Evolutionary conservation across 768 basidiomycete genomes (phyloP).

Genomic region (Collybia sp.): DNA sequence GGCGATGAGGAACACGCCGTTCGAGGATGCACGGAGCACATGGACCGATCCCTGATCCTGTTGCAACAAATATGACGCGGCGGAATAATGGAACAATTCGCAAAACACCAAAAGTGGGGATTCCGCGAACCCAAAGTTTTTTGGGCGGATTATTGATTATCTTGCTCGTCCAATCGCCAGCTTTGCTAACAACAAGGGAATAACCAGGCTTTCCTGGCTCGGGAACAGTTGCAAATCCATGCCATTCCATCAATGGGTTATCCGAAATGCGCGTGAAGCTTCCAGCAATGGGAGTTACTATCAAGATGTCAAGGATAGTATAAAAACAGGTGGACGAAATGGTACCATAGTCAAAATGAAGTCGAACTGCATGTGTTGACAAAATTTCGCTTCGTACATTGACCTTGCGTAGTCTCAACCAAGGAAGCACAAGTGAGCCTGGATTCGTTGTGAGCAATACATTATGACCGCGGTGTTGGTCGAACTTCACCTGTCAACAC

Average conservation of each 20-base stretch:
- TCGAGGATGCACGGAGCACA: slow-evolving; percentile 52
- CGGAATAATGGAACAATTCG: slow-evolving; percentile 52
- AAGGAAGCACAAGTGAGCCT: slow-evolving; percentile 54
- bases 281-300: slow-evolving; percentile 41
- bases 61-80: slow-evolving; percentile 52
- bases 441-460: not conserved
- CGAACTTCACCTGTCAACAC: slow-evolving; percentile 35
- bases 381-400: slow-evolving; percentile 47
- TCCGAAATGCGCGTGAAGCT: slow-evolving; percentile 42
- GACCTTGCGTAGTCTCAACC: slow-evolving; percentile 54
- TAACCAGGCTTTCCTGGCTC: slow-evolving; percentile 44
- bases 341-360: slow-evolving; percentile 59
- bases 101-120: slow-evolving; percentile 51
- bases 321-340: not conserved
- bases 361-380: slow-evolving; percentile 51
- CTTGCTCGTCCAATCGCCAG: slow-evolving; percentile 57
- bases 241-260: slow-evolving; percentile 52
- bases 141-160: slow-evolving; percentile 50
- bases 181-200: slow-evolving; percentile 51
- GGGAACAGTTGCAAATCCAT: slow-evolving; percentile 51
- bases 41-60: slow-evolving; percentile 60
- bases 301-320: not conserved
- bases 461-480: not conserved
- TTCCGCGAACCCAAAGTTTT: slow-evolving; percentile 53
- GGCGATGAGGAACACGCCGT: slow-evolving; percentile 42